Conservation (phyloP, 1,139 yeast species). For the Candida mesenterica region DNA sequence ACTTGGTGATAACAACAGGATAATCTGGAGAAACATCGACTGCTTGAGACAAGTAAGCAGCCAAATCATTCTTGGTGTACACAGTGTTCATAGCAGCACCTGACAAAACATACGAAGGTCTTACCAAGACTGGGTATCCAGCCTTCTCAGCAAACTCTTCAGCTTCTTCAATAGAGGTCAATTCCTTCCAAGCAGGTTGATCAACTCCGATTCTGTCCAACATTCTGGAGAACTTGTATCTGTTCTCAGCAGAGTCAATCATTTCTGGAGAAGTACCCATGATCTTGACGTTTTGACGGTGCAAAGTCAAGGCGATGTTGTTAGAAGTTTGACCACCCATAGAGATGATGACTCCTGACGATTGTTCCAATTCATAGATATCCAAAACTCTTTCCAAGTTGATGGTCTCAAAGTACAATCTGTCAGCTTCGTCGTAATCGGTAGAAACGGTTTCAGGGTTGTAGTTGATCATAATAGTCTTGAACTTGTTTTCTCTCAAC, state of each 20-base stretch:
- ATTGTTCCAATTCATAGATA: slow-evolving; percentile 89
- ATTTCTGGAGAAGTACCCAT: slow-evolving; percentile 97
- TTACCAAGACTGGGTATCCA: slow-evolving; percentile 91
- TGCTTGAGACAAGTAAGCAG: slow-evolving; percentile 85
- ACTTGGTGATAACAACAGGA: slow-evolving; percentile 96
- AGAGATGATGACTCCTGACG: slow-evolving; percentile 90
- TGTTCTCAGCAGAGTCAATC: slow-evolving; percentile 97
- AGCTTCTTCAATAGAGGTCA: slow-evolving; percentile 91
- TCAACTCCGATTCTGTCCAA: slow-evolving; percentile 95
- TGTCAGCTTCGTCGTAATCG: slow-evolving; percentile 97
- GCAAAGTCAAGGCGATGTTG: slow-evolving; percentile 90
- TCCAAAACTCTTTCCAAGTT: slow-evolving; percentile 93
- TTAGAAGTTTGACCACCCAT: slow-evolving; percentile 99
- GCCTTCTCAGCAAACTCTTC: slow-evolving; percentile 89
- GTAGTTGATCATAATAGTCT: slow-evolving; percentile 96
- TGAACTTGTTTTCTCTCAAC: slow-evolving; percentile 78
- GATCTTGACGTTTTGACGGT: slow-evolving; percentile 93
- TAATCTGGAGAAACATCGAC: slow-evolving; percentile 97
- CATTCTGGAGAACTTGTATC: slow-evolving; percentile 98
- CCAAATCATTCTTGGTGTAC: slow-evolving; percentile 85
- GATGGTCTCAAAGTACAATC: slow-evolving; percentile 94
- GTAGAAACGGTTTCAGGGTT: slow-evolving; percentile 99
- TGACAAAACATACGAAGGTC: slow-evolving; percentile 95
- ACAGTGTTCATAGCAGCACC: slow-evolving; percentile 99
- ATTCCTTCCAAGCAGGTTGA: slow-evolving; percentile 99